Evolutionary conservation across 2,329 filamentous ascomycete species (phyloP).

Genomic region (Cladorrhinum sp.): DNA sequence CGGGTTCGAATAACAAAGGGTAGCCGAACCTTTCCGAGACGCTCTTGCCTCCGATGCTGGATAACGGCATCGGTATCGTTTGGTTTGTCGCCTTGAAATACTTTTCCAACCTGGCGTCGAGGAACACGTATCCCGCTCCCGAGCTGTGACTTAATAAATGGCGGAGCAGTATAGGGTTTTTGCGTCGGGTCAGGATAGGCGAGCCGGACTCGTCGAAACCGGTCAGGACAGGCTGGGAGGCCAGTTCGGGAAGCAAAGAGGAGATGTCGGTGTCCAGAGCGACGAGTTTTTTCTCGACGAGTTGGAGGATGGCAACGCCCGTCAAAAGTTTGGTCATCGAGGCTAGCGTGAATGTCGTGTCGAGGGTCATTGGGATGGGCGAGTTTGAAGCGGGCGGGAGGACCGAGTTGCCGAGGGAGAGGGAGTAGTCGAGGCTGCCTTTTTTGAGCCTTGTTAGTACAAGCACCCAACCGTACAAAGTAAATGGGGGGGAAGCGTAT

Average conservation of each 20-base stretch:
- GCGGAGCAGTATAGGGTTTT: constrained; percentile 41
- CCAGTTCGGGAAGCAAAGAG: constrained; percentile 42
- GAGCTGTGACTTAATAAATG: constrained; percentile 47
- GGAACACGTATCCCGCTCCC: constrained; percentile 41
- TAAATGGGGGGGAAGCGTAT: background rate
- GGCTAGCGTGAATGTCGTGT: constrained; percentile 35
- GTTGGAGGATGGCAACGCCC: constrained; percentile 43
- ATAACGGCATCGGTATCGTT: constrained; percentile 3
- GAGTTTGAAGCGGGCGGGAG: constrained; percentile 19
- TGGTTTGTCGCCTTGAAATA: constrained; percentile 10
- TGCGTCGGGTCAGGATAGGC: constrained; percentile 30
- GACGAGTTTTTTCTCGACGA: constrained; percentile 45
- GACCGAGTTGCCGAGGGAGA: constrained; percentile 22
- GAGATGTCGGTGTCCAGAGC: constrained; percentile 45
- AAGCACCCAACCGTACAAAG: too few relatives aligned
- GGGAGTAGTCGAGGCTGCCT: constrained; percentile 30
- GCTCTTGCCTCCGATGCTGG: constrained; percentile 8
- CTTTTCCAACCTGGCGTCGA: constrained; percentile 17
- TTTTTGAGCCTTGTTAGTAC: background rate
- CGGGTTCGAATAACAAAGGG: constrained; percentile 33
- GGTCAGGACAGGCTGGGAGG: constrained; percentile 40
- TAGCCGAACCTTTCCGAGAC: constrained; percentile 25
- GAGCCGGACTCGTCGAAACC: constrained; percentile 38
- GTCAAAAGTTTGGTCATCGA: constrained; percentile 45
- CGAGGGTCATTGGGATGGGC: constrained; percentile 17